Base-by-base conservation (phyloP, 352 stramenopile genomes). In the Phytophthora macrochlamydospora region DNA sequence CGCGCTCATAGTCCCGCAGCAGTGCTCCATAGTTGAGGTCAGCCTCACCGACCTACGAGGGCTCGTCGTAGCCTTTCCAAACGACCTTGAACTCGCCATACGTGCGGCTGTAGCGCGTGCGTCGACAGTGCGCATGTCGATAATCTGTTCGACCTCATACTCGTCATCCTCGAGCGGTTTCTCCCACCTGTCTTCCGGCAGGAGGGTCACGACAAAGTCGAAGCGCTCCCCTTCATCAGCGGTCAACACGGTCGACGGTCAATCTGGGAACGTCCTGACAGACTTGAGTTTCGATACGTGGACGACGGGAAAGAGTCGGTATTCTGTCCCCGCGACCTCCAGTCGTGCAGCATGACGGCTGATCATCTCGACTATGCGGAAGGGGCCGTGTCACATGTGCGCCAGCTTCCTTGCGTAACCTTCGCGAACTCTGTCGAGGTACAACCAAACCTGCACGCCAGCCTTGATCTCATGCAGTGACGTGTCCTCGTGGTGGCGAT, bases 351-450 rank as follows among this genome's bases (percentile, higher is more conserved):
- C 38, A 14, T 60, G 51, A 4, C 66, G 18, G 2, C 40, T 37
- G 2, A 51, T 8, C 13, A 53, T 69, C 43, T 71, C 63, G 0
- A 52, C 42, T 18, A 74, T 56, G 0, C 56, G 18, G 28, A 74
- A 78, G 0, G 64, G 65, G 0, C 69, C 60, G 13, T 77, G 69
- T 56, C 69, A 77, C 43, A 59, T 13, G 37, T 79, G 66, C 0
- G 60, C 70, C 0, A 78, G 51, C 40, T 78, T 78, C 11, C 40
- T 4, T 0, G 48, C 18, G 12, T 42, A 52, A 1, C 62, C 62
- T 7, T 13, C 12, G 31, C 56, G 53, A 1, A 69, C 71, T 28
- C 66, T 51, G 24, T 71, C 65, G 2, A 76, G 29, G 33, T 59
- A 76, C 2, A 74, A 4, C 67, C 71, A 74, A 1, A 79, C 71